Conservation (phyloP, 2,329 filamentous ascomycete genomes). For the Colletotrichum sojae region DNA sequence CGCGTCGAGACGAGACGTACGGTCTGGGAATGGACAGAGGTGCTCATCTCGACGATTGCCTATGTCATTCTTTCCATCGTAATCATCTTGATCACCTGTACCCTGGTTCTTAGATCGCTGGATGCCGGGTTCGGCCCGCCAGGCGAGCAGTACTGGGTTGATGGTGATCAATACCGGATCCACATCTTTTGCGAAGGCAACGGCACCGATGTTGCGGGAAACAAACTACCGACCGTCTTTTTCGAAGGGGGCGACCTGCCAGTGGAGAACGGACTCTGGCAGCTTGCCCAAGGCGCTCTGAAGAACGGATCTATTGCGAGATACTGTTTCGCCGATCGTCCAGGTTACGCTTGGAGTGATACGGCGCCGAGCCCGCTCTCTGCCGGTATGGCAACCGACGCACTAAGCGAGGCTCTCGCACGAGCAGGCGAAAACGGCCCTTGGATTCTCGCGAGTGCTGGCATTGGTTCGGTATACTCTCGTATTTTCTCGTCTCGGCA, state of each 20-base stretch:
- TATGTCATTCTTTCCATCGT: conserved; percentile 78
- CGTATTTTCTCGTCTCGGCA: conserved; percentile 93
- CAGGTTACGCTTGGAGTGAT: conserved; percentile 89
- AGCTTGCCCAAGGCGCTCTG: conserved; percentile 82
- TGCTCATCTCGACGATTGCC: conserved; percentile 81
- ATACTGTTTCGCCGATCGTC: conserved; percentile 96
- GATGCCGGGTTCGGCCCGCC: conserved; percentile 82
- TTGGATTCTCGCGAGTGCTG: conserved; percentile 89
- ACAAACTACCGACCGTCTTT: conserved; percentile 81
- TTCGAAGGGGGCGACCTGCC: conserved; percentile 87
- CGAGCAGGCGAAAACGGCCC: conserved; percentile 86
- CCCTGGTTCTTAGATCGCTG: conserved; percentile 82
- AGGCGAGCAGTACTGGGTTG: conserved; percentile 84
- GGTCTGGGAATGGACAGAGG: conserved; percentile 85
- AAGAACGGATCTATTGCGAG: conserved; percentile 86
- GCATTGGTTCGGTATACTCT: conserved; percentile 89
- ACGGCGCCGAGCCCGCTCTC: conserved; percentile 94
- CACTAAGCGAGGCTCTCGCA: conserved; percentile 87
- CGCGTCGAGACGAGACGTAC: conserved; percentile 88
- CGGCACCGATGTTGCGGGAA: conserved; percentile 67
- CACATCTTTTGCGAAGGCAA: conserved; percentile 91
- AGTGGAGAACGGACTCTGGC: conserved; percentile 83
- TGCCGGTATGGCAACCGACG: conserved; percentile 92
- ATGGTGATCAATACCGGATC: conserved; percentile 86
- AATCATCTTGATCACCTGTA: conserved; percentile 82